phyloP scores from a whole-genome alignment of 495 filamentous ascomycete species.

The Aspergillus indologenus region DNA sequence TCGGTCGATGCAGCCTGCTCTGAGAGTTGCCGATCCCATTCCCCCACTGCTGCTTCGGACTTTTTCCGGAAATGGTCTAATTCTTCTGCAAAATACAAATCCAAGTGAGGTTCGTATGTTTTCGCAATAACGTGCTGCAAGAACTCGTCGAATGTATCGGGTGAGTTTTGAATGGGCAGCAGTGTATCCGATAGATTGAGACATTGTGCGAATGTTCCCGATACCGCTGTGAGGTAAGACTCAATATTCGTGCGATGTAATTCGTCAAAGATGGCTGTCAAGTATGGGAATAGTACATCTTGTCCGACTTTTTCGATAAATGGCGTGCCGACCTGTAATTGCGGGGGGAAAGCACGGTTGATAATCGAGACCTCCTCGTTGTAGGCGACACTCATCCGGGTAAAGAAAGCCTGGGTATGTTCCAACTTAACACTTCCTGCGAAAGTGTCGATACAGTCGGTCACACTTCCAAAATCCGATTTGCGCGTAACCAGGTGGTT shows the following conservation, averaged over 20 bases:
- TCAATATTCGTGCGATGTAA: conserved; percentile 72
- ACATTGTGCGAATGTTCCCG: conserved; percentile 81
- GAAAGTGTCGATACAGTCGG: conserved; percentile 76
- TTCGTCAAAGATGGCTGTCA: conserved; percentile 85
- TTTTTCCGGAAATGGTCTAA: conserved; percentile 75
- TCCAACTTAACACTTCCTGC: conserved; percentile 60
- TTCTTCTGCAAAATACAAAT: conserved; percentile 91
- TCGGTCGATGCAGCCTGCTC: conserved; percentile 90
- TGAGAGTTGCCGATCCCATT: conserved; percentile 88
- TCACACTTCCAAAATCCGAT: conserved; percentile 67
- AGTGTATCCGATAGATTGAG: conserved; percentile 70
- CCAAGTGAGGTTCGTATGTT: conserved; percentile 87
- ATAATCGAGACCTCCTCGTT: conserved; percentile 85
- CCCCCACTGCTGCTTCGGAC: conserved; percentile 70
- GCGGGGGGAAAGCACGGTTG: conserved; percentile 79
- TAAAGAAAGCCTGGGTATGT: conserved; percentile 80
- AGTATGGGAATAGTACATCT: conserved; percentile 81
- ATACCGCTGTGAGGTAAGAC: conserved; percentile 80
- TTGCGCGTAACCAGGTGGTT: conserved; percentile 76
- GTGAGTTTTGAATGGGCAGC: conserved; percentile 57
- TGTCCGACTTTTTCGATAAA: conserved; percentile 82
- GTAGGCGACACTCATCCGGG: conserved; percentile 63
- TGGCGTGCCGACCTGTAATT: conserved; percentile 65
- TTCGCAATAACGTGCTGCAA: conserved; percentile 58
- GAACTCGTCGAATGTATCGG: conserved; percentile 53